Conservation (phyloP, 2,329 filamentous ascomycete species). For the Aschersonia sp. region DNA sequence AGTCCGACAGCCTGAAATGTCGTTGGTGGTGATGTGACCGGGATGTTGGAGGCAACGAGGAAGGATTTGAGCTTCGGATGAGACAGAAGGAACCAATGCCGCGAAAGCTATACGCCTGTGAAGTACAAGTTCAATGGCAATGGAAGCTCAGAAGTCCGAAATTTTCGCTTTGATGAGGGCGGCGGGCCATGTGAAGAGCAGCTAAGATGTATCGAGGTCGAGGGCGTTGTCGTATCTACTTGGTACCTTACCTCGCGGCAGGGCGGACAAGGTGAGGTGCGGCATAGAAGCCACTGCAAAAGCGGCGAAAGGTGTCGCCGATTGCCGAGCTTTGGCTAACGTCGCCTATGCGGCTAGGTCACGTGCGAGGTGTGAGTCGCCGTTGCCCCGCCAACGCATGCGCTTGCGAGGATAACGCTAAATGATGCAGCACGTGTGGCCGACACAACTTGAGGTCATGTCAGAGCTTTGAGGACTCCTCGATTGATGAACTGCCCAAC, state of each 20-base stretch:
- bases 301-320: conserved; percentile 14
- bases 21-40: too few species aligned
- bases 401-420: neutral
- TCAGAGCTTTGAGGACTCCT: too few species aligned
- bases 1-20: too few species aligned
- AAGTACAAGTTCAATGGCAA: too few species aligned
- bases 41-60: too few species aligned
- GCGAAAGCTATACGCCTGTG: too few species aligned
- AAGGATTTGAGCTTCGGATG: too few species aligned
- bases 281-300: conserved; percentile 14
- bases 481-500: too few species aligned
- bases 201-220: neutral
- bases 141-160: conserved; percentile 8
- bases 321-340: neutral
- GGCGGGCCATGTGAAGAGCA: conserved; percentile 2
- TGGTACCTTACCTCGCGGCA: conserved; percentile 5
- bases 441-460: neutral
- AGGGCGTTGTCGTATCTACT: too few species aligned
- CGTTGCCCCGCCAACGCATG: conserved; percentile 9
- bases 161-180: neutral
- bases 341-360: conserved; percentile 5
- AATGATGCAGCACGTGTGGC: neutral
- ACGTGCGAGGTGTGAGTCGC: conserved; percentile 8
- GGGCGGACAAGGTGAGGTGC: conserved; percentile 14
- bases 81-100: too few species aligned